These are phyloP conservation scores for Liquidambar formosana DNA, from an alignment of 164 flowering plant species.

Conservation along the genomic window DNA sequence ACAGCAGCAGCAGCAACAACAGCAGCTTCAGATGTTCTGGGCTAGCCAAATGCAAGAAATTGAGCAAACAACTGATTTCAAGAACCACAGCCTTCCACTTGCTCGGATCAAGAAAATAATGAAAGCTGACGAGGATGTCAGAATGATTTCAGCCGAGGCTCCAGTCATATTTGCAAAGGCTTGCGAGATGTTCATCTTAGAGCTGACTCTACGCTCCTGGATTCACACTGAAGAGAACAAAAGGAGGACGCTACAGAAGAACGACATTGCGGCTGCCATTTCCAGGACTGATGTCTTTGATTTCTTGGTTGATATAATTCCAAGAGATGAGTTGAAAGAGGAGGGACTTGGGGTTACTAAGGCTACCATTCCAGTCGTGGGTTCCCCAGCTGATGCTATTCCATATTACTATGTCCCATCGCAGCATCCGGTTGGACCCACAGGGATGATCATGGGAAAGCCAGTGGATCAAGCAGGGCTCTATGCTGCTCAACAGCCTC, in stretches of 20 bases:
- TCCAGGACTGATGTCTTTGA: conserved; percentile 55
- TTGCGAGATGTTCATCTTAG: conserved; percentile 57
- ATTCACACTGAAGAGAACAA: conserved; percentile 56
- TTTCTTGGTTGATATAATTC: conserved; percentile 55
- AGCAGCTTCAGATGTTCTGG: conserved; percentile 55
- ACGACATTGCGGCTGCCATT: conserved; percentile 59
- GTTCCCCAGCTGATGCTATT: conserved; percentile 36
- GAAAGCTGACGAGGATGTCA: conserved; percentile 55
- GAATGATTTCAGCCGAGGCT: conserved; percentile 59
- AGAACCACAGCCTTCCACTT: conserved; percentile 48
- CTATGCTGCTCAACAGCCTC: conserved; percentile 36
- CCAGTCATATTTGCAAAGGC: conserved; percentile 57
- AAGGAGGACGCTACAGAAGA: conserved; percentile 52
- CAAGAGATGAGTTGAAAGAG: conserved; percentile 52
- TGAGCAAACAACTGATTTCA: conserved; percentile 44
- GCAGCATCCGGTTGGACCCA: conserved; percentile 28
- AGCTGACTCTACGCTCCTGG: conserved; percentile 52
- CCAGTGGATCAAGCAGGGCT: conserved; percentile 36
- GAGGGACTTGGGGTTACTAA: conserved; percentile 49
- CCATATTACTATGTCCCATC: conserved; percentile 44
- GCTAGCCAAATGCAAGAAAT: conserved; percentile 49
- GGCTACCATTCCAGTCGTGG: conserved; percentile 34
- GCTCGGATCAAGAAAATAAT: conserved; percentile 51
- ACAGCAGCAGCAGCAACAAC: conserved; percentile 47
- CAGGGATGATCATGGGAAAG: conserved; percentile 47